Evolutionary conservation across 176 grass and related monocot species (phyloP), one percentile per base, ranked within the genome.

Genomic region (Chrysopogon serrulatus): DNA sequence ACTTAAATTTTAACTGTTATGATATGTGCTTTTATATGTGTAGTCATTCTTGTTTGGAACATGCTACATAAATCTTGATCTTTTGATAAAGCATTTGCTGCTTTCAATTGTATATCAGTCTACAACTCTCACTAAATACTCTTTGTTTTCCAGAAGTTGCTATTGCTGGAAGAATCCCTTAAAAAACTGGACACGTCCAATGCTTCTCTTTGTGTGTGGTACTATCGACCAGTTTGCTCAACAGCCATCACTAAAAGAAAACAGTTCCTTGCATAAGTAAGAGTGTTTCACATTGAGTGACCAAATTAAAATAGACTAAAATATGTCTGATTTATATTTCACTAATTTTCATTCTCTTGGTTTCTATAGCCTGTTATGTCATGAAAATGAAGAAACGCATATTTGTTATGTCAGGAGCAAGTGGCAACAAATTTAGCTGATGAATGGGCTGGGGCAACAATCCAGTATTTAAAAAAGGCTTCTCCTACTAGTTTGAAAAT

Each of bases 61-160:
- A 35, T 74, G 28, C 10, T 63, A 60, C 24, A 4, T 27, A 72
- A 63, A 77, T 71, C 33, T 28, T 37, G 11, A 45, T 11, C 14
- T 26, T 49, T n/a, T 77, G 47, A 61, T 68, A 10, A 61, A 66
- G 1, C 33, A 34, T 65, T 33, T 79, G 31, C 8, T 37, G 41
- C 24, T 63, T 35, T 90, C 63, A 28, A 40, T 81, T 77, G 64
- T 76, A 23, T 71, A 35, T 70, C n/a, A n/a, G 27, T 82, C 11
- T 13, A 43, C 11, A 11, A 47, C 19, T 42, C 42, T 76, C 23
- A 63, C 8, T 59, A 56, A 5, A 37, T 37, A 37, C 6, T 37
- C 36, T 37, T 37, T 37, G 36, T 37, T 37, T 6, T 1, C 1
- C 13, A 15, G 49, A 54, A 19, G 6, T 3, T 54, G 6, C 49